These are phyloP conservation scores for Lathyrus oleraceus DNA, from an alignment of 306 rosid species.

Conservation along the genomic window DNA sequence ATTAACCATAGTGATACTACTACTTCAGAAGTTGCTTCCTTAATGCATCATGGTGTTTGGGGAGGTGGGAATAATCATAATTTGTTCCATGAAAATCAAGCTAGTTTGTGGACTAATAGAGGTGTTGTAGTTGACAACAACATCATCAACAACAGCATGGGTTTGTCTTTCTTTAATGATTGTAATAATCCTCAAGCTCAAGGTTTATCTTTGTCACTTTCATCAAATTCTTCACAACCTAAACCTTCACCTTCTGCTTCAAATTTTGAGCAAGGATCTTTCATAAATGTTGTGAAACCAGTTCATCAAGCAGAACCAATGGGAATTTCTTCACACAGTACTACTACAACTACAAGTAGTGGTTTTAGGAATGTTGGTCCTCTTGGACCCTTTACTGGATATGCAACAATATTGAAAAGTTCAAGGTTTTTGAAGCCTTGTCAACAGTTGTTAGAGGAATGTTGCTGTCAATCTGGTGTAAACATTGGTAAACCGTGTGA, in stretches of 20 bases:
- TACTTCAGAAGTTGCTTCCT: constrained; percentile 47
- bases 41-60: constrained; percentile 40
- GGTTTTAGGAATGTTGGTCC: constrained; percentile 63
- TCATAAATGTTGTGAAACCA: constrained; percentile 47
- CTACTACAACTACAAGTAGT: neutral
- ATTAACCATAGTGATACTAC: constrained; percentile 11
- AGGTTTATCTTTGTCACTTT: constrained; percentile 74
- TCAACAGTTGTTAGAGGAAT: constrained; percentile 65
- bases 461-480: constrained; percentile 37
- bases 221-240: constrained; percentile 63
- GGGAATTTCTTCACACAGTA: neutral
- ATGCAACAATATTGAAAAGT: constrained; percentile 74
- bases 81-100: constrained; percentile 43
- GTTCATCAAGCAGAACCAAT: constrained; percentile 25
- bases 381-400: constrained; percentile 95
- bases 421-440: constrained; percentile 79
- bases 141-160: neutral
- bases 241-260: constrained; percentile 35
- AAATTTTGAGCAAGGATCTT: constrained; percentile 39
- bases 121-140: neutral
- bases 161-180: constrained; percentile 26
- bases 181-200: constrained; percentile 63
- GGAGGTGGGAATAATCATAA: constrained; percentile 36
- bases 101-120: constrained; percentile 49
- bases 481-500: neutral